Evolutionary conservation across 805 yeast species (phyloP).

Genomic region (Tetrapisispora phaffii): DNA sequence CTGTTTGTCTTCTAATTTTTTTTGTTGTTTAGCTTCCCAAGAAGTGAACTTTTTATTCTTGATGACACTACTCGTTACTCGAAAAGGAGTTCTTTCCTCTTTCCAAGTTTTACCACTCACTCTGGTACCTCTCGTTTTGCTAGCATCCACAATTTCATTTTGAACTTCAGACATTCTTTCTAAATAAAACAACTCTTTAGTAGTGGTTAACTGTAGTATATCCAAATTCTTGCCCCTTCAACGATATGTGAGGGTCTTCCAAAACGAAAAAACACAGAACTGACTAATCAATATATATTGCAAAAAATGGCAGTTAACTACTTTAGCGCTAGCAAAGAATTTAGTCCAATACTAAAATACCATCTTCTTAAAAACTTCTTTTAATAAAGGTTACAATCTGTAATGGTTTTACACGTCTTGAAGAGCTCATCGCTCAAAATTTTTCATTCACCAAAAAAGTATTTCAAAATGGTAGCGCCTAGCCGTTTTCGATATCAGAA

Average conservation of each 20-base stretch:
- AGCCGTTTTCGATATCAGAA: not conserved
- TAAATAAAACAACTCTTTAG: too few species aligned
- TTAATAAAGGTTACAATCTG: too few species aligned
- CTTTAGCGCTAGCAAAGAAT: too few species aligned
- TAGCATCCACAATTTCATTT: not conserved
- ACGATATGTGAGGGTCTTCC: too few species aligned
- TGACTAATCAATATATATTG: too few species aligned
- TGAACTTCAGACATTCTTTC: not conserved
- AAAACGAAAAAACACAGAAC: too few species aligned
- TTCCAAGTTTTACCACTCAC: slow-evolving; percentile 72
- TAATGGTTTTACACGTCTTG: too few species aligned
- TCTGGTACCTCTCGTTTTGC: slow-evolving; percentile 35
- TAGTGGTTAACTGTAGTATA: too few species aligned
- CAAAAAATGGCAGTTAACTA: too few species aligned
- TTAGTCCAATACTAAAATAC: too few species aligned
- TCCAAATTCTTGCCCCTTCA: too few species aligned
- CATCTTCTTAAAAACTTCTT: too few species aligned
- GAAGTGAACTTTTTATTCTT: slow-evolving; percentile 35
- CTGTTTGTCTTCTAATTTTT: slow-evolving; percentile 54
- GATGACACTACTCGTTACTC: slow-evolving; percentile 53
- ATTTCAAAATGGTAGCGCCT: not conserved
- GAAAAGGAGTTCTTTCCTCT: slow-evolving; percentile 53
- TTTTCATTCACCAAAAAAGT: not conserved
- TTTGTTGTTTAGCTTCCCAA: slow-evolving; percentile 60
- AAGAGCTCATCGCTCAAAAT: slow-evolving; percentile 1